Percentiles rank a stretch among this genome's conserved stretches.
Conservation (phyloP, 495 filamentous ascomycete genomes). For the Annulohypoxylon maeteangense region DNA sequence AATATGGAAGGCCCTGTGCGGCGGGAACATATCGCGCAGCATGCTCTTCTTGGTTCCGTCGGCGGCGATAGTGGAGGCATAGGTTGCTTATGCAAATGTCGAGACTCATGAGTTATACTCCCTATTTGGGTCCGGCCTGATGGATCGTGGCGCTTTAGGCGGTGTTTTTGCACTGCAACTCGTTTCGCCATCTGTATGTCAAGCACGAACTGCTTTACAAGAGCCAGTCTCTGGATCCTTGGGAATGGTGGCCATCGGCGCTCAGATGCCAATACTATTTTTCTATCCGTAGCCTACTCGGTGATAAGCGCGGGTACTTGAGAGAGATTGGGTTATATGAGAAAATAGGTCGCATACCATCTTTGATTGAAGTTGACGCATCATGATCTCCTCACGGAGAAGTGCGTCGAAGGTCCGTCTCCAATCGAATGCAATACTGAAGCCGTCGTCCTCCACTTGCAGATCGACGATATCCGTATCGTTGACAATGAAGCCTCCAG, state of each 20-base stretch:
- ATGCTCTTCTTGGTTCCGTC: conserved; percentile 17
- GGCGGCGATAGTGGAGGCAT: conserved; percentile 10
- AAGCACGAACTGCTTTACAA: conserved; percentile 35
- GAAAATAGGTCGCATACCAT: conserved; percentile 33
- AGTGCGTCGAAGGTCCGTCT: conserved; percentile 30
- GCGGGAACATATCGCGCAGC: conserved; percentile 36
- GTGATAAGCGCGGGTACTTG: conserved; percentile 22
- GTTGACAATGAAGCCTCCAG: conserved; percentile 36
- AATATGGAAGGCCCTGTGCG: conserved; percentile 36
- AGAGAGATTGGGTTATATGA: conserved; percentile 15
- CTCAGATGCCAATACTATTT: conserved; percentile 14
- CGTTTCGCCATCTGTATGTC: conserved; percentile 39
- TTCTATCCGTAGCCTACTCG: conserved; percentile 25
- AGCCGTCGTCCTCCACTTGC: conserved; percentile 29
- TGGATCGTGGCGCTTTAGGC: conserved; percentile 26
- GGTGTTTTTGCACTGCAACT: conserved; percentile 33
- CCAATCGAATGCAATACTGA: conserved; percentile 34
- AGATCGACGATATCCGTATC: conserved; percentile 35
- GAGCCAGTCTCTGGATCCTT: conserved; percentile 24
- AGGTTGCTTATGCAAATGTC: conserved; percentile 34
- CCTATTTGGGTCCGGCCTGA: conserved; percentile 22
- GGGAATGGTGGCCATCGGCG: conserved; percentile 34
- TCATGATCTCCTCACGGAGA: conserved; percentile 39
- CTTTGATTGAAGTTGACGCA: conserved; percentile 29
- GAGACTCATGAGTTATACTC: conserved; percentile 33